Evolutionary conservation across 495 filamentous ascomycete genomes (phyloP), one percentile per base, ranked within the genome.

Genomic region (Penicillium riverlandense): DNA sequence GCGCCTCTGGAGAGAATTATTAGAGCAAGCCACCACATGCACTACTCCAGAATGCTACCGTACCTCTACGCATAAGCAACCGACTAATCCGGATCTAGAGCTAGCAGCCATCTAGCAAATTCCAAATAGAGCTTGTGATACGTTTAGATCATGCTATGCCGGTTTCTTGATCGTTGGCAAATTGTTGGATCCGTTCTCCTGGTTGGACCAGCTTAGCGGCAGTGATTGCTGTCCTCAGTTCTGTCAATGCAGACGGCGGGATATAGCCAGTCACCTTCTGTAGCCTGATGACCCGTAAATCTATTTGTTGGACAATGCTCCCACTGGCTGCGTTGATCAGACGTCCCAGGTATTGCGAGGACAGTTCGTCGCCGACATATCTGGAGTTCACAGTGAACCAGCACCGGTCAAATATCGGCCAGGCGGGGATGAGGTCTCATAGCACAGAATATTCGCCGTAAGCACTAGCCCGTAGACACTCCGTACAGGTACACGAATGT

Each of bases 331-430:
- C 22, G 22, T 22, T 22, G 22, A 22, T 22, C 22, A 3, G 4
- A 22, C 22, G 4, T 22, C 22, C 22, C 22, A 22, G 22, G 4
- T 2, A 22, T 22, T 6, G 4, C 22, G 22, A 22, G 22, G 4
- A 6, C 22, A 22, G 22, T 22, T 22, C 2, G 22, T 22, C 22
- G 22, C 22, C 4, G 22, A 22, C 22, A 4, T 22, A 22, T 3
- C 22, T 22, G 22, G 4, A 6, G 2, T 22, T 22, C 22, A 22
- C 22, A 22, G 22, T 4, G 22, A 4, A 14, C 40, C 40, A 33
- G 40, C 34, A 37, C 37, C 42, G 42, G 42, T 14, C 42, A 37
- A 44, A 44, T 44, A 32, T 44, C 42, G 42, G 42, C 8, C 42
- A 27, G 31, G 34, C 34, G 35, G 35, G 42, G 34, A 28, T 38